phyloP scores from a whole-genome alignment of 441 rosid genomes.

The Omphalea diandra region DNA sequence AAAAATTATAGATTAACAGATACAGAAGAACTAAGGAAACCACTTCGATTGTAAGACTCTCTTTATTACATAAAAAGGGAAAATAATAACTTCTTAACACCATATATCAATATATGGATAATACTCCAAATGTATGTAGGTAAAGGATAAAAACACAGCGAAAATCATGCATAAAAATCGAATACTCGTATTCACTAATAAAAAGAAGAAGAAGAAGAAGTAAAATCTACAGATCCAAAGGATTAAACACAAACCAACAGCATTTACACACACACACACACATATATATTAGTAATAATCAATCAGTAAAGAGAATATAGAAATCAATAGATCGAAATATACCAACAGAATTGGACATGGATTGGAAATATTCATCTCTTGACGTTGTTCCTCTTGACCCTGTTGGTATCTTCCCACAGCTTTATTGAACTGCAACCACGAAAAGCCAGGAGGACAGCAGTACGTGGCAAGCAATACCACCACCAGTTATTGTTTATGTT shows the following conservation, averaged over 20 bases:
- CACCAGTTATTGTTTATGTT: background rate
- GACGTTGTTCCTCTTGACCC: slow-evolving; percentile 38
- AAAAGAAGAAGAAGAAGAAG: background rate
- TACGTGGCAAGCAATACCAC: slow-evolving; percentile 15
- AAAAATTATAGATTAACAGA: background rate
- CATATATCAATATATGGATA: too few relatives aligned
- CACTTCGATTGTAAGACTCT: too few relatives aligned
- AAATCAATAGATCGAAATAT: slow-evolving; percentile 15
- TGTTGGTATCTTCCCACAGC: slow-evolving; percentile 97
- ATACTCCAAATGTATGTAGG: too few relatives aligned
- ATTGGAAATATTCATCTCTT: too few relatives aligned
- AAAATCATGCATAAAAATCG: too few relatives aligned
- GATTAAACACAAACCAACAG: background rate
- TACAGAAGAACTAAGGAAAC: too few relatives aligned
- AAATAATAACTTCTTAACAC: too few relatives aligned
- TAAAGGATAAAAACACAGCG: too few relatives aligned
- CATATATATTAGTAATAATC: background rate
- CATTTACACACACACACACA: too few relatives aligned
- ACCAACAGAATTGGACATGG: background rate
- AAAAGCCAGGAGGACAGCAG: background rate
- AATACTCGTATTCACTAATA: background rate
- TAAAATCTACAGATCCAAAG: slow-evolving; percentile 16
- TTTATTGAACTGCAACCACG: slow-evolving; percentile 81
- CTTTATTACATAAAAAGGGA: too few relatives aligned
- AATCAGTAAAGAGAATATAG: too few relatives aligned